Base-by-base conservation (phyloP, 1,284 basidiomycete genomes). In the Amylostereum areolatum region DNA sequence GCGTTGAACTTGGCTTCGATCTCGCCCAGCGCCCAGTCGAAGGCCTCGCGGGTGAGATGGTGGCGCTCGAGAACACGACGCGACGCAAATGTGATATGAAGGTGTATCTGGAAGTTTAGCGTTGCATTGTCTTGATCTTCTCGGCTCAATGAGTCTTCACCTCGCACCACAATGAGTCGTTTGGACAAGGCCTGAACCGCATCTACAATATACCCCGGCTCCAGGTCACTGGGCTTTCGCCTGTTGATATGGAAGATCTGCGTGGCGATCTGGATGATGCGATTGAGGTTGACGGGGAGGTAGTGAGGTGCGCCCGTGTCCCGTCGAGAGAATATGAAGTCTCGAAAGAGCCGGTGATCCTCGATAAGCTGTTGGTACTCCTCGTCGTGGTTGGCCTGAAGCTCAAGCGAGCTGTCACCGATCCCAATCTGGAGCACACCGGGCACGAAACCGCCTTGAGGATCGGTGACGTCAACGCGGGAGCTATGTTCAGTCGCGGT, bases 171-270 rank as follows among this genome's bases (percentile, higher is more conserved):
- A 45, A 94, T 65, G 8, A 97, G 74, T 2, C 89, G 80, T 7
- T 81, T 75, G 31, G 77, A 74, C 8, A 97, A 70, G 11, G 80
- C 86, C 43, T 79, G 72, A 5, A 98, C 82, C 12, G 83, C 74
- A 49, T 90, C 84, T 55, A 97, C 80, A 58, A 98, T 88, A 57
- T 96, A 91, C 0, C 76, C 74, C 0, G 97, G 97, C 43, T 92
- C 86, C 24, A 99, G 79, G 65, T 99, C 94, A 59, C 87, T 92
- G 0, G 95, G 90, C 61, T 97, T 93, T 53, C 96, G 83, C 24
- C 81, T 79, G 68, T 99, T 94, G 59, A 99, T 94, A 57, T 95
- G 91, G 84, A 99, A 99, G 64, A 97, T 95, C 62, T 99, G 97
- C 40, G 86, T 81, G 0, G 96, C 91, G 62, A 99, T 99, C 62